A percentile compares a stretch with the other conserved stretches of the same genome.
These are phyloP conservation scores for Tylopilus sp. DNA, from an alignment of 768 basidiomycete species.

Conservation along the genomic window DNA sequence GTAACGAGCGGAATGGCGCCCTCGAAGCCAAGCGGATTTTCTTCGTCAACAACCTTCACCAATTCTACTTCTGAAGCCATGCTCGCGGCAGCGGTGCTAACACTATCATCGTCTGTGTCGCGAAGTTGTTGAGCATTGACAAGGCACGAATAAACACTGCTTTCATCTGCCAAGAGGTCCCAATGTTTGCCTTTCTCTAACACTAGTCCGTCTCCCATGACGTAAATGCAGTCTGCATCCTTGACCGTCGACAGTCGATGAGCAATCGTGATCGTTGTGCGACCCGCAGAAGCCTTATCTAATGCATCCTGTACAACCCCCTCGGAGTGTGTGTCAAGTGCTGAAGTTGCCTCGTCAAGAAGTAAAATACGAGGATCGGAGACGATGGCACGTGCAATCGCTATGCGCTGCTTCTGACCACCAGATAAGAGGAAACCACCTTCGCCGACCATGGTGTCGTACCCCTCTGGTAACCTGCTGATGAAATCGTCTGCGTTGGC, in stretches of 20 bases:
- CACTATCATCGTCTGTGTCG: slow-evolving; percentile 39
- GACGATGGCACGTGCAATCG: slow-evolving; percentile 91
- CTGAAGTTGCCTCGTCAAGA: slow-evolving; percentile 90
- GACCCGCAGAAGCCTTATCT: slow-evolving; percentile 86
- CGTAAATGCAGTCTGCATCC: slow-evolving; percentile 85
- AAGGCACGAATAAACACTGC: slow-evolving; percentile 70
- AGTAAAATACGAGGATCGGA: too few species aligned
- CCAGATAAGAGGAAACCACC: slow-evolving; percentile 40
- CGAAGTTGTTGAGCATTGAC: slow-evolving; percentile 79
- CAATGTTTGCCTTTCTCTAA: slow-evolving; percentile 79
- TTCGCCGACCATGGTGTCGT: too few species aligned
- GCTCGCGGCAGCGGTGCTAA: slow-evolving; percentile 14
- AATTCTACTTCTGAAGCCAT: slow-evolving; percentile 48
- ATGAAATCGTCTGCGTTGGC: too few species aligned
- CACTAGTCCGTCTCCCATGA: slow-evolving; percentile 71
- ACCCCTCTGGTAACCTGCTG: too few species aligned
- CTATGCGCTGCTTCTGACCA: slow-evolving; percentile 51
- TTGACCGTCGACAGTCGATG: slow-evolving; percentile 93
- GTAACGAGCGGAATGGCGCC: neutral
- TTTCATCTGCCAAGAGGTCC: slow-evolving; percentile 53
- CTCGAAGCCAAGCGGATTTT: slow-evolving; percentile 53
- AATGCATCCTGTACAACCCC: slow-evolving; percentile 94
- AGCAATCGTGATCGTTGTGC: slow-evolving; percentile 93
- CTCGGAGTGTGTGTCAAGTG: slow-evolving; percentile 87
- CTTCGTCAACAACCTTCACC: slow-evolving; percentile 55